Evolutionary conservation across 306 rosid species (phyloP).

Genomic region (Pyrus pyrifolia): DNA sequence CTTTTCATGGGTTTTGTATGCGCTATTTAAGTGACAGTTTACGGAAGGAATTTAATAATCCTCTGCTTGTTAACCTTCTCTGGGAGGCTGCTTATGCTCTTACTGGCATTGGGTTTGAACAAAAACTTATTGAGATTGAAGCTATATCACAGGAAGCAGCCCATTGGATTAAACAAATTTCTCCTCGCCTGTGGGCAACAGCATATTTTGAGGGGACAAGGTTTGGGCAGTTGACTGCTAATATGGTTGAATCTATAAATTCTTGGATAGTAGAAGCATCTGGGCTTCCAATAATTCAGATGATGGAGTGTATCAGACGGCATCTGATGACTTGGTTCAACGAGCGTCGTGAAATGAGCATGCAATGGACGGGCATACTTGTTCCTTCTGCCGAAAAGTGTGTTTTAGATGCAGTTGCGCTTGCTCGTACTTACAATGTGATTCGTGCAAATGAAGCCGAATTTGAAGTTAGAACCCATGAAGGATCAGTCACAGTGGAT

Average conservation of each 20-base stretch:
- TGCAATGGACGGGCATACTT: constrained; percentile 49
- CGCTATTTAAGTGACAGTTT: constrained; percentile 41
- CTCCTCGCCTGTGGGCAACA: constrained; percentile 46
- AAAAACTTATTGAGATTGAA: constrained; percentile 36
- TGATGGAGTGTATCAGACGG: constrained; percentile 50
- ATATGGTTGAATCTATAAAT: constrained; percentile 34
- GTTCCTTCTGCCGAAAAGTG: constrained; percentile 42
- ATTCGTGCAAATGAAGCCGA: constrained; percentile 35
- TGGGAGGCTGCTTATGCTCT: constrained; percentile 54
- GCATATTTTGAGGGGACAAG: constrained; percentile 48
- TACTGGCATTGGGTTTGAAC: constrained; percentile 31
- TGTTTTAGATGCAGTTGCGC: constrained; percentile 35
- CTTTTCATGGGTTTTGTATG: constrained; percentile 54
- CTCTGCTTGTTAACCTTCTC: constrained; percentile 31
- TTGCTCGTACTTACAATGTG: constrained; percentile 28
- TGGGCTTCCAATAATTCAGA: constrained; percentile 48
- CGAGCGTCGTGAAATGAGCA: constrained; percentile 47
- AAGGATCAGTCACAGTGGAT: constrained; percentile 38
- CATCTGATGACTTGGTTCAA: constrained; percentile 55
- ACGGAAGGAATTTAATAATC: constrained; percentile 38
- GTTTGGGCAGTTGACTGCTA: constrained; percentile 46
- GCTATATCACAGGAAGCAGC: constrained; percentile 44
- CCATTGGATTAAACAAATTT: constrained; percentile 40
- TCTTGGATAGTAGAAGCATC: constrained; percentile 45
- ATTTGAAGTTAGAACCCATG: constrained; percentile 36